phyloP scores from a whole-genome alignment of 495 filamentous ascomycete genomes.

The Aspergillus ellipticus region DNA sequence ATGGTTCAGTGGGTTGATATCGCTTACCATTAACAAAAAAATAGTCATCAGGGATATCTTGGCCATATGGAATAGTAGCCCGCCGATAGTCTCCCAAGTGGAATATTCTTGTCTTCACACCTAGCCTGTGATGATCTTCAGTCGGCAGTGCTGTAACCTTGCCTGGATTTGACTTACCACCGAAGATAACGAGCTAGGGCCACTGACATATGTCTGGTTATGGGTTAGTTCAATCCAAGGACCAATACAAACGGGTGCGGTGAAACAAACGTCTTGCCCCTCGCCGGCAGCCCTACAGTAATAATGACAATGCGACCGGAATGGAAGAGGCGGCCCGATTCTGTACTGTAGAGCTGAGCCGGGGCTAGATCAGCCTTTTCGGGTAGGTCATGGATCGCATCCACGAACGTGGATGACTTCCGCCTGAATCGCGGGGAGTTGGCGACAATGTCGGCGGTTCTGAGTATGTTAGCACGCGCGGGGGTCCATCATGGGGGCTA shows the following conservation, averaged over 20 bases:
- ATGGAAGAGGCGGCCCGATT: conserved; percentile 94
- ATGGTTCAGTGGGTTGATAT: not conserved
- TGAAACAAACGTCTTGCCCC: conserved; percentile 83
- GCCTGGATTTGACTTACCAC: conserved; percentile 57
- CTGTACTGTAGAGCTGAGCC: conserved; percentile 95
- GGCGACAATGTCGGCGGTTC: conserved; percentile 81
- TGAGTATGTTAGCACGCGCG: conserved; percentile 24
- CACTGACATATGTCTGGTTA: conserved; percentile 80
- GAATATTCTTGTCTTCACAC: conserved; percentile 96
- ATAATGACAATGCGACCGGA: conserved; percentile 96
- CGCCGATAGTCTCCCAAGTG: conserved; percentile 96
- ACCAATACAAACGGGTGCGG: not conserved
- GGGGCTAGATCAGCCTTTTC: conserved; percentile 84
- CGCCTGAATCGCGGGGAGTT: conserved; percentile 81
- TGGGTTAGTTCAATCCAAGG: conserved; percentile 6
- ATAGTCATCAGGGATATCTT: conserved; percentile 93
- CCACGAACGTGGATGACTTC: conserved; percentile 90
- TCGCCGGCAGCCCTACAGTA: conserved; percentile 91
- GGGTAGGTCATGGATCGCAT: conserved; percentile 93
- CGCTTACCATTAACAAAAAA: conserved; percentile 82
- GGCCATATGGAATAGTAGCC: conserved; percentile 78
- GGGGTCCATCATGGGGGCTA: not conserved
- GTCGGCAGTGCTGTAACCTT: not conserved
- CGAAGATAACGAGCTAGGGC: conserved; percentile 91
- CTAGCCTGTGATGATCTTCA: conserved; percentile 60